A percentile compares a stretch with the other conserved stretches of the same genome.
These are phyloP conservation scores for Solanum chiquidenum DNA, from an alignment of 257 asterid species.

Conservation along the genomic window DNA sequence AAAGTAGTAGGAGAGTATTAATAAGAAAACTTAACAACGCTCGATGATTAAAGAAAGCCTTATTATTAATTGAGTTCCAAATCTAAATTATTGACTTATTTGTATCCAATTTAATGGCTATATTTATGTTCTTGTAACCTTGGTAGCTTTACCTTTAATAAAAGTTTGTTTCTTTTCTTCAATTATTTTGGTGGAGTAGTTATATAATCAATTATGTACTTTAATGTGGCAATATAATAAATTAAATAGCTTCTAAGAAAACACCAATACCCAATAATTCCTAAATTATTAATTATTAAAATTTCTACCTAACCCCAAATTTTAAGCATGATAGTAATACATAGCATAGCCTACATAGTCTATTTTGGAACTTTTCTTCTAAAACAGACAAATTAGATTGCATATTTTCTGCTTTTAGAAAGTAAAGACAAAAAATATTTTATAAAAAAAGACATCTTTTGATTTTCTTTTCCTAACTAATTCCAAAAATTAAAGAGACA, in stretches of 20 bases:
- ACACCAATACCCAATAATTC: background rate
- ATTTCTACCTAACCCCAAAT: background rate
- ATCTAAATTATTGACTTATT: background rate
- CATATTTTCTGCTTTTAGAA: background rate
- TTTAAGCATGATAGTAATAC: background rate
- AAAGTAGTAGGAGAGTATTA: background rate
- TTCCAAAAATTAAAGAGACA: background rate
- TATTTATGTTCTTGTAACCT: background rate
- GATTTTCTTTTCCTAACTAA: background rate
- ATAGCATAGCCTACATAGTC: background rate
- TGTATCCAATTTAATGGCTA: background rate
- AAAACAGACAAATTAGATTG: background rate
- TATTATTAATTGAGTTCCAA: background rate
- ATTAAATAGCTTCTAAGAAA: background rate
- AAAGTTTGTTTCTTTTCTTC: background rate
- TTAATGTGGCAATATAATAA: background rate
- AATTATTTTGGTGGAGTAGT: background rate
- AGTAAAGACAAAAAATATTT: background rate
- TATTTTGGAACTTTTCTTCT: background rate
- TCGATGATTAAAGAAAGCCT: background rate
- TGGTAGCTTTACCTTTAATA: background rate
- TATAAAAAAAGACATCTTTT: background rate
- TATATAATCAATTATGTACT: background rate
- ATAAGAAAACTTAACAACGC: background rate
- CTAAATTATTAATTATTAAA: background rate